These are phyloP conservation scores for Lipomyces spencermartinsiae DNA, from an alignment of 805 yeast genomes.

Conservation along the genomic window DNA sequence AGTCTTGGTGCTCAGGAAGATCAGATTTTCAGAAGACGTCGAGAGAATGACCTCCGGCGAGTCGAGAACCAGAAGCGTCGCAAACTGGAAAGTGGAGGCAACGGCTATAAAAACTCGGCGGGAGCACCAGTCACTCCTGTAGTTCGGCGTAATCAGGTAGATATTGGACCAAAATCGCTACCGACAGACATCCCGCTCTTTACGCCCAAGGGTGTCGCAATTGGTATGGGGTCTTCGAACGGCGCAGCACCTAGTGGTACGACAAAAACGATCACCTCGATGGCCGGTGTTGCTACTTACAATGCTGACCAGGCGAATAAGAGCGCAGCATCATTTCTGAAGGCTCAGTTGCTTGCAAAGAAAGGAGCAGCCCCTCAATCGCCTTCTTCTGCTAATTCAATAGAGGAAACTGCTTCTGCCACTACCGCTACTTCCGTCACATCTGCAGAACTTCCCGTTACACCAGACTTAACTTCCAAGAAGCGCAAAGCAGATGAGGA, in stretches of 20 bases:
- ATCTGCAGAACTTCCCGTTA: conserved; percentile 21
- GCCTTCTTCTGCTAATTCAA: conserved; percentile 24
- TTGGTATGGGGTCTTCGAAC: conserved; percentile 51
- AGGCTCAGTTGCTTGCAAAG: conserved; percentile 47
- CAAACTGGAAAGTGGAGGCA: conserved; percentile 39
- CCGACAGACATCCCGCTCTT: conserved; percentile 76
- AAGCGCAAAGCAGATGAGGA: conserved; percentile 36
- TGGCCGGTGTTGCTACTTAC: conserved; percentile 21
- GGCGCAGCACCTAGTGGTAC: conserved; percentile 8
- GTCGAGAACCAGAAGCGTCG: conserved; percentile 69
- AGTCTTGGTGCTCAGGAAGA: conserved; percentile 76
- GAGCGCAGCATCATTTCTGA: conserved; percentile 68
- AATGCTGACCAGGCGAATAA: conserved; percentile 72
- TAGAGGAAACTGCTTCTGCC: conserved; percentile 12
- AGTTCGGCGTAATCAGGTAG: conserved; percentile 60
- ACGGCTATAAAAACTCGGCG: background rate
- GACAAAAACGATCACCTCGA: conserved; percentile 25
- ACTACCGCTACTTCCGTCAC: conserved; percentile 31
- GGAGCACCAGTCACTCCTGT: conserved; percentile 15
- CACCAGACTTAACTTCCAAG: conserved; percentile 26
- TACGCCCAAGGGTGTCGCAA: conserved; percentile 74
- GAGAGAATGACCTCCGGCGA: conserved; percentile 71
- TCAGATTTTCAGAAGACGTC: conserved; percentile 72
- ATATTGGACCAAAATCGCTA: conserved; percentile 74
- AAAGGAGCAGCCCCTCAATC: conserved; percentile 15